phyloP scores from a whole-genome alignment of 345 rosid genomes.

The Salix udensis region DNA sequence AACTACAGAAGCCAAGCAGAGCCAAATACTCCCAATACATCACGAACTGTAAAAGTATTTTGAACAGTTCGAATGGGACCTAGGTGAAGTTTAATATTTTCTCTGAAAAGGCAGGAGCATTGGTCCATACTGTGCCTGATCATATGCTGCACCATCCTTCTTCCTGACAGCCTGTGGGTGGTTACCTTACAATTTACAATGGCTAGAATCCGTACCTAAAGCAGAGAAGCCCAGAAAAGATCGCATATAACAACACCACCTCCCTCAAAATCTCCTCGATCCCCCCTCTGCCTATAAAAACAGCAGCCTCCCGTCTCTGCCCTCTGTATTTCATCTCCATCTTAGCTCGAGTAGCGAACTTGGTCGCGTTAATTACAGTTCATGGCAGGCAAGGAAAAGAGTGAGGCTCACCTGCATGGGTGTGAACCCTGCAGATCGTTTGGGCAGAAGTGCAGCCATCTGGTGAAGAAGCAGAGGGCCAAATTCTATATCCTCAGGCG shows the following conservation, averaged over 20 bases:
- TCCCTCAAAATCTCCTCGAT: neutral
- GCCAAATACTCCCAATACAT: too few relatives aligned
- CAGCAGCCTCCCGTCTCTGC: neutral
- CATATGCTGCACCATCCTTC: slow-evolving; percentile 12
- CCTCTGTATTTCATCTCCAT: neutral
- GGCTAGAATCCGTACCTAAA: slow-evolving; percentile 16
- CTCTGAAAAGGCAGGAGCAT: slow-evolving; percentile 15
- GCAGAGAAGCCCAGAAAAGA: neutral
- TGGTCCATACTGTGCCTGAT: slow-evolving; percentile 24
- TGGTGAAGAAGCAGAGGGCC: slow-evolving; percentile 72
- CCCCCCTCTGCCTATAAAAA: slow-evolving; percentile 16
- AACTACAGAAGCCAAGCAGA: too few relatives aligned
- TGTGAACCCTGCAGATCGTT: slow-evolving; percentile 56
- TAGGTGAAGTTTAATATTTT: neutral
- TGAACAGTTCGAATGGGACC: slow-evolving; percentile 1
- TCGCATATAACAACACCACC: neutral
- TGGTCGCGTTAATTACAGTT: neutral
- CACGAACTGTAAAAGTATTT: neutral
- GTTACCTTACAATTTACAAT: slow-evolving; percentile 4
- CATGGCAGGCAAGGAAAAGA: slow-evolving; percentile 31
- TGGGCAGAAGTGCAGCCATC: slow-evolving; percentile 66
- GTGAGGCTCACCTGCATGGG: slow-evolving; percentile 7
- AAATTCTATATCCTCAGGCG: slow-evolving; percentile 79
- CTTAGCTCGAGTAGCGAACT: neutral
- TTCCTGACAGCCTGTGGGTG: slow-evolving; percentile 29